Conservation (phyloP, 2,329 filamentous ascomycete species). For the Cucurbitaria berberidis region DNA sequence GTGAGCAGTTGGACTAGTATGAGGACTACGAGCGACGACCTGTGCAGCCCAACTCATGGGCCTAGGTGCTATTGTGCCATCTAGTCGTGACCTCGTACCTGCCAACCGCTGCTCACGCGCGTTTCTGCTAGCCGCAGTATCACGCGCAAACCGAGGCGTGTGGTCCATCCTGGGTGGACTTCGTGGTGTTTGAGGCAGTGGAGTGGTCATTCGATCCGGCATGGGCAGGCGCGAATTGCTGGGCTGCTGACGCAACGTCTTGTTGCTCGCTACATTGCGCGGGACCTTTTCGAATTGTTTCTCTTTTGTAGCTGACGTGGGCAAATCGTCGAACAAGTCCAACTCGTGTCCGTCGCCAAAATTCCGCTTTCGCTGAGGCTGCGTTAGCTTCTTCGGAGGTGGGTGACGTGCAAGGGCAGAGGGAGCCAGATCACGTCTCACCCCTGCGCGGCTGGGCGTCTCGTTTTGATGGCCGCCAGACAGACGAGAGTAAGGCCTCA, state of each 20-base stretch:
- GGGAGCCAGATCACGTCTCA: slow-evolving; percentile 54
- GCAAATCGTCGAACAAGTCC: slow-evolving; percentile 92
- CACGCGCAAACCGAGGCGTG: slow-evolving; percentile 69
- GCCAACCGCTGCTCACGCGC: slow-evolving; percentile 67
- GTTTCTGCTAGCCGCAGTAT: slow-evolving; percentile 70
- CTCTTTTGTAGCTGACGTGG: slow-evolving; percentile 82
- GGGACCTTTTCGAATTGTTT: slow-evolving; percentile 84
- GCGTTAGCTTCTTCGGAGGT: slow-evolving; percentile 58
- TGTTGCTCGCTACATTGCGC: slow-evolving; percentile 70
- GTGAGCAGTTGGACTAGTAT: slow-evolving; percentile 57
- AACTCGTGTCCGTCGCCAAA: slow-evolving; percentile 94
- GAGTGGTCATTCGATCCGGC: slow-evolving; percentile 55
- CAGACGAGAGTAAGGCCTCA: slow-evolving; percentile 55
- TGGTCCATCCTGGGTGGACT: slow-evolving; percentile 58
- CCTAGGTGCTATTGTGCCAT: slow-evolving; percentile 59
- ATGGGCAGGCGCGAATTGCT: slow-evolving; percentile 52
- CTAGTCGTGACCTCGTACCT: slow-evolving; percentile 51
- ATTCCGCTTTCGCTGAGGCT: slow-evolving; percentile 38
- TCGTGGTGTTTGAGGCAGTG: slow-evolving; percentile 61
- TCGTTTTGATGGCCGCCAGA: slow-evolving; percentile 58
- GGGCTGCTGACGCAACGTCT: slow-evolving; percentile 61
- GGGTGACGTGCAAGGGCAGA: slow-evolving; percentile 59
- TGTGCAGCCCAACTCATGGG: slow-evolving; percentile 67
- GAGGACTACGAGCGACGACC: slow-evolving; percentile 57
- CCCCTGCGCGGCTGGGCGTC: slow-evolving; percentile 55